Percentiles rank a stretch among this genome's conserved stretches.
phyloP scores from a whole-genome alignment of 225 moss, liverwort and hornwort genomes.

The Marchantia polymorpha region DNA sequence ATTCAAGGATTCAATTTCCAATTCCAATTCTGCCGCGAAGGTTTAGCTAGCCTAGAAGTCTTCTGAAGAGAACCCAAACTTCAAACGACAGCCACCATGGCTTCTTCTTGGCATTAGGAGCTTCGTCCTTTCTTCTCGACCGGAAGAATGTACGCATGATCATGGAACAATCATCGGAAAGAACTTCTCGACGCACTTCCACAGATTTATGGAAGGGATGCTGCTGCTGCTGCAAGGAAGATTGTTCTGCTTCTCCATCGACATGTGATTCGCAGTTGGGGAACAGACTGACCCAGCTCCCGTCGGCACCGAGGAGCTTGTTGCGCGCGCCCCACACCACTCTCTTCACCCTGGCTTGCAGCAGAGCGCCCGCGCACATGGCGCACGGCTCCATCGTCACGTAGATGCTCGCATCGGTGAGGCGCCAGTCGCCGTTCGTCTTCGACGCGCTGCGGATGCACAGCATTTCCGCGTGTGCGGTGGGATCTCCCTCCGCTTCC shows the following conservation, averaged over 20 bases:
- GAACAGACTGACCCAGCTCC: conserved; percentile 81
- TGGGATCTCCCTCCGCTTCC: conserved; percentile 76
- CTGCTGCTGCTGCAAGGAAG: not conserved
- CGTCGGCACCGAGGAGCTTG: conserved; percentile 83
- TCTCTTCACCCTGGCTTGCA: conserved; percentile 82
- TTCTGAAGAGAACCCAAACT: conserved; percentile 29
- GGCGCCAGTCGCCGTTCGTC: conserved; percentile 69
- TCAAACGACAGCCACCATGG: conserved; percentile 31
- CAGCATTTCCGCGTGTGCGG: conserved; percentile 93
- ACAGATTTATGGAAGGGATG: conserved; percentile 40
- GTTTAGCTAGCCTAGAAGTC: conserved; percentile 8
- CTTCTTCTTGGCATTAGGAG: conserved; percentile 14
- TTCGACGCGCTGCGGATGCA: conserved; percentile 75
- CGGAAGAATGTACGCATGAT: conserved; percentile 36
- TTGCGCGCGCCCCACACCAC: conserved; percentile 91
- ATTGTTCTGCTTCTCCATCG: not conserved
- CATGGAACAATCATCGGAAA: conserved; percentile 30
- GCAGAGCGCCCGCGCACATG: conserved; percentile 95
- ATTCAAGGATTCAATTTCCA: too few species aligned
- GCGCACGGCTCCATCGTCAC: conserved; percentile 94
- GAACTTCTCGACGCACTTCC: conserved; percentile 29
- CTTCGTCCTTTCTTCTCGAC: conserved; percentile 23
- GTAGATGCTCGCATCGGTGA: conserved; percentile 72
- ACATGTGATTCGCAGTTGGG: conserved; percentile 10
- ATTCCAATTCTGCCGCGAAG: too few species aligned